These are phyloP conservation scores for Aspergillus proliferans DNA, from an alignment of 2,329 filamentous ascomycete genomes.

Conservation along the genomic window DNA sequence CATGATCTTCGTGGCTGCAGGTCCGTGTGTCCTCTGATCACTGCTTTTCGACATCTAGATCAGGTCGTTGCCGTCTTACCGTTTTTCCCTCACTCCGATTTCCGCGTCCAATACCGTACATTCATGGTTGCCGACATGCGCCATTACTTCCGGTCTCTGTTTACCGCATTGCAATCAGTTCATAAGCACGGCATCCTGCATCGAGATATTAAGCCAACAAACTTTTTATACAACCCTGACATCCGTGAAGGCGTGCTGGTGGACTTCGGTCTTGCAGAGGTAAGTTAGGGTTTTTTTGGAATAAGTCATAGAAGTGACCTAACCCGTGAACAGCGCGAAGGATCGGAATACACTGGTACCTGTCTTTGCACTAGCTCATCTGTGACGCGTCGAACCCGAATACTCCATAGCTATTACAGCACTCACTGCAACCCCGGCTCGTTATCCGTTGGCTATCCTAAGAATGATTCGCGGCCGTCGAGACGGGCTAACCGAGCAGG, in stretches of 20 bases:
- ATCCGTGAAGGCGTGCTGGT: slow-evolving; percentile 77
- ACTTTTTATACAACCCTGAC: slow-evolving; percentile 85
- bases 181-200: slow-evolving; percentile 83
- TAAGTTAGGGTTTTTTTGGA: slow-evolving; percentile 14
- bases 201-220: slow-evolving; percentile 95
- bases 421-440: slow-evolving; percentile 42
- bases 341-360: slow-evolving; percentile 37
- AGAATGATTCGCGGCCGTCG: slow-evolving; percentile 80
- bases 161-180: slow-evolving; percentile 76
- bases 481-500: slow-evolving; percentile 89
- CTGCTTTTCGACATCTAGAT: slow-evolving; percentile 88
- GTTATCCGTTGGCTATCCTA: slow-evolving; percentile 67
- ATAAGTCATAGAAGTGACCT: background rate
- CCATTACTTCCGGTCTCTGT: slow-evolving; percentile 81
- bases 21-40: slow-evolving; percentile 91
- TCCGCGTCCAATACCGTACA: slow-evolving; percentile 81
- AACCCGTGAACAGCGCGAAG: slow-evolving; percentile 47
- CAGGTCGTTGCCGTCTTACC: slow-evolving; percentile 93
- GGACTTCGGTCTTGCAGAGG: slow-evolving; percentile 96
- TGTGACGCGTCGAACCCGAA: slow-evolving; percentile 54
- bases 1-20: slow-evolving; percentile 76
- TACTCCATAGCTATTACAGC: slow-evolving; percentile 54
- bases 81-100: slow-evolving; percentile 93
- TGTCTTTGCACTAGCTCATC: slow-evolving; percentile 71
- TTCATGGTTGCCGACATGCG: slow-evolving; percentile 82